Conservation (phyloP, 2,329 filamentous ascomycete genomes). For the Cordyceps cicadae region DNA sequence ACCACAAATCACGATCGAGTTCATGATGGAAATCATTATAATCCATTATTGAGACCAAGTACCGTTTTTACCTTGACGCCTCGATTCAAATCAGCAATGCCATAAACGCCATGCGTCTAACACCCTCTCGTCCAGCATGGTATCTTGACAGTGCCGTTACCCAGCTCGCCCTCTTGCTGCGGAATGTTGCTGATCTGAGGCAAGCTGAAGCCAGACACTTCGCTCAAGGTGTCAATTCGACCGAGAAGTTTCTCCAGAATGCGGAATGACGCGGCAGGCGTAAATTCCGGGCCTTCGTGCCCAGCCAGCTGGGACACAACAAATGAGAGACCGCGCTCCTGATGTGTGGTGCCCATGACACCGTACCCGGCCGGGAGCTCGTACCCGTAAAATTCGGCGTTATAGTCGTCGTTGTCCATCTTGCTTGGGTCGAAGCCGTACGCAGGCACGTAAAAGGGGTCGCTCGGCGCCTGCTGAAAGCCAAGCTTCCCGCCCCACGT, state of each 20-base stretch:
- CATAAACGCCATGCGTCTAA: neutral
- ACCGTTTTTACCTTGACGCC: neutral
- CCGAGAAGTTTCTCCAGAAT: conserved; percentile 71
- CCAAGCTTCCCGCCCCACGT: conserved; percentile 66
- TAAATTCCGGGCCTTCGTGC: conserved; percentile 62
- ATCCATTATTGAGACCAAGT: neutral
- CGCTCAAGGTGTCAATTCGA: conserved; percentile 48
- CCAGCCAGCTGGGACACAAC: conserved; percentile 56
- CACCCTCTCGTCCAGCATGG: conserved; percentile 25
- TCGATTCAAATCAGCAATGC: neutral
- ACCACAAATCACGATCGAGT: too few species aligned
- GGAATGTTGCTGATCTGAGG: conserved; percentile 15
- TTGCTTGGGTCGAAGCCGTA: conserved; percentile 13
- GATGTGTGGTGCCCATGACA: conserved; percentile 60
- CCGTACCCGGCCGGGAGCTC: conserved; percentile 52
- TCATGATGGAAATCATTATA: neutral
- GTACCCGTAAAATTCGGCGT: conserved; percentile 26
- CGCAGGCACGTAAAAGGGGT: conserved; percentile 59
- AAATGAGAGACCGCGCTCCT: conserved; percentile 69
- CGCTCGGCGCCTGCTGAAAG: conserved; percentile 52
- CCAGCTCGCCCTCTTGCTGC: conserved; percentile 16
- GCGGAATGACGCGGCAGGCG: conserved; percentile 58
- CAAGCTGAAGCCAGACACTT: conserved; percentile 30
- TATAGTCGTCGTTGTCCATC: conserved; percentile 35
- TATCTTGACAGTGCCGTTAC: conserved; percentile 18